Evolutionary conservation across 2,329 filamentous ascomycete species (phyloP).

Genomic region (Colletotrichum camelliae): DNA sequence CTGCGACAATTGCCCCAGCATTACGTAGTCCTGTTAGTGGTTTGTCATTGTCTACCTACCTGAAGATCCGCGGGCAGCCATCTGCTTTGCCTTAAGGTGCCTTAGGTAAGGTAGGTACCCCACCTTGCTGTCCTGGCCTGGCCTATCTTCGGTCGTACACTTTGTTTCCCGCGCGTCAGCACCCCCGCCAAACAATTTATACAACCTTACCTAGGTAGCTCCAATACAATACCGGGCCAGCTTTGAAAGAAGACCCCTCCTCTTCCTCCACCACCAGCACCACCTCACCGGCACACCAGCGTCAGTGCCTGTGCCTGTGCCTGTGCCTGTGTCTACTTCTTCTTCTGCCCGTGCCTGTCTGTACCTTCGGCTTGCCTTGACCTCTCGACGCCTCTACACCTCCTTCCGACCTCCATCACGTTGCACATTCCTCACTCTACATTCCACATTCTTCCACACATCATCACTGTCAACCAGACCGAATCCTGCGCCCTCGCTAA

Average conservation of each 20-base stretch:
- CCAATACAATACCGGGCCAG: background rate
- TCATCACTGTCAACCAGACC: background rate
- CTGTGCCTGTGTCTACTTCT: background rate
- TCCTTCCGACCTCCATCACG: background rate
- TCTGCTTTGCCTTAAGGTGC: background rate
- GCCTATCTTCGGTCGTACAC: background rate
- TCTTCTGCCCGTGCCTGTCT: background rate
- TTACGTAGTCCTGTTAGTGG: slow-evolving; percentile 16
- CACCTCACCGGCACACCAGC: background rate
- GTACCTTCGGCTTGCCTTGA: background rate
- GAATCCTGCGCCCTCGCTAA: background rate
- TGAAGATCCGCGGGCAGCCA: background rate
- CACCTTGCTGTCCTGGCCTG: background rate
- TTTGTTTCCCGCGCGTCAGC: slow-evolving; percentile 10
- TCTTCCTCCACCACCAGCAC: background rate
- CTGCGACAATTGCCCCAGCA: background rate
- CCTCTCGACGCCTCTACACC: background rate
- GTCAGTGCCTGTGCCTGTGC: background rate
- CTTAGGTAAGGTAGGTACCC: background rate
- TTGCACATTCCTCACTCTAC: background rate
- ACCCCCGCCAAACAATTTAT: slow-evolving; percentile 9
- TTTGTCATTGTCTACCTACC: background rate
- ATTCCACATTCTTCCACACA: background rate
- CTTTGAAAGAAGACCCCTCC: background rate
- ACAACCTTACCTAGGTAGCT: background rate